Base-by-base conservation (phyloP, 176 grass and related monocot genomes). In the Carex pumila region DNA sequence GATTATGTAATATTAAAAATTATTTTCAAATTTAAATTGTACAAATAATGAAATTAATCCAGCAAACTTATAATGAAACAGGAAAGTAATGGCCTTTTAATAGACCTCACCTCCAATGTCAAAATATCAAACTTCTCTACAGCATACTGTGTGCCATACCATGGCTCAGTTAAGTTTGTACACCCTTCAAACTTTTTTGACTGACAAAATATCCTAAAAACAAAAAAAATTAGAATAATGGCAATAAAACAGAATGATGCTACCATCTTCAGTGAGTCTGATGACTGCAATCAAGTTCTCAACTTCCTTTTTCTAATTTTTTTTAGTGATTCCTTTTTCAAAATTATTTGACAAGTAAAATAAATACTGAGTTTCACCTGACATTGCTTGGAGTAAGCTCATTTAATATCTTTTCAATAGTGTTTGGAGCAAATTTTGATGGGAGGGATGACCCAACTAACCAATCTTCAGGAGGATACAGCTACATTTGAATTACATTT, bases 401-500 rank as follows among this genome's bases (percentile, higher is more conserved):
- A 90, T 93, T 89, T 76, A 98, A 85, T 85, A 93, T 65, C 25
- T 85, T 91, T 61, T 93, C 79, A 83, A 98, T 94, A 85, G 83
- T 55, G 75, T 86, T 86, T 84, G 91, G 95, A 22, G 91, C 88
- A 87, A 94, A 98, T 63, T 91, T 93, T 76, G 91, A 91, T 31
- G 89, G 95, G 53, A 95, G 72, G 17, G 88, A 91, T 56, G 89
- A 90, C 56, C 76, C 87, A 69, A 93, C 85, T 66, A 98, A 71
- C 95, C 95, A 98, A 90, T 98, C 88, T 90, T 98, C 89, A 54
- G 95, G 92, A 82, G 95, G 95, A 84, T 85, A 98, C 81, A 93
- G 71, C 95, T 98, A 66, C 22, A 81, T 68, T 63, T 12, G 9
- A 81, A 18, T 81, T 81, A 21, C 19, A 75, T 29, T 30, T 12